phyloP scores from a whole-genome alignment of 2,329 filamentous ascomycete genomes.

The Paracamarosporium sp. region DNA sequence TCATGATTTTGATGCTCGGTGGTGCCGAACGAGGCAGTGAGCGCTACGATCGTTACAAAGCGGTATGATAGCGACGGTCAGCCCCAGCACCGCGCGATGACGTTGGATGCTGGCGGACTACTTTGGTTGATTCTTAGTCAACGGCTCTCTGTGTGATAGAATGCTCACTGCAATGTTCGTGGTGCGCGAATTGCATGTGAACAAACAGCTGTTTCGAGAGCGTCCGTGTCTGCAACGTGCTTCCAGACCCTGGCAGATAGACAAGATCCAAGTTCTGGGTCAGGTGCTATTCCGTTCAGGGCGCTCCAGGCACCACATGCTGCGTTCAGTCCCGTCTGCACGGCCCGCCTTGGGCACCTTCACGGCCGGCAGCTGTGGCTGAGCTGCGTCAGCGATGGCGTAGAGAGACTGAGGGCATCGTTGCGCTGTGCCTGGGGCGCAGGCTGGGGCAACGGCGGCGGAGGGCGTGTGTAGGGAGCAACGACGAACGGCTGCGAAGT shows the following conservation, averaged over 20 bases:
- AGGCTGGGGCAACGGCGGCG: background rate
- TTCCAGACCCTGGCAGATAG: background rate
- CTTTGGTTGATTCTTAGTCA: too few relatives aligned
- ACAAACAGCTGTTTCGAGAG: background rate
- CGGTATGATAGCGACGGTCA: too few relatives aligned
- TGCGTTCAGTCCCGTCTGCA: background rate
- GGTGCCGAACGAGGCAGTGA: too few relatives aligned
- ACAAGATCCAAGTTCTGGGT: background rate
- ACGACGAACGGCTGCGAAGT: background rate
- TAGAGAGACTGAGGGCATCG: background rate
- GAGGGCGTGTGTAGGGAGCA: background rate
- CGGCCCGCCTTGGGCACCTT: constrained; percentile 5
- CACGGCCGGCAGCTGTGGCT: background rate
- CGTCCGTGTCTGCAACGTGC: background rate
- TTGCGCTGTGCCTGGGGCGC: background rate
- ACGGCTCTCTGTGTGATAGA: too few relatives aligned
- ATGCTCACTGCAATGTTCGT: too few relatives aligned
- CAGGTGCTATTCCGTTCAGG: background rate
- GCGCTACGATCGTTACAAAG: too few relatives aligned
- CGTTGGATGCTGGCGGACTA: too few relatives aligned
- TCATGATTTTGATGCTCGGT: too few relatives aligned
- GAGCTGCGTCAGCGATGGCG: constrained; percentile 1
- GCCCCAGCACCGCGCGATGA: too few relatives aligned
- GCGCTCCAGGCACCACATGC: background rate
- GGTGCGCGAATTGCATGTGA: background rate